Base-by-base conservation (phyloP, 352 stramenopile genomes). In the Pythium plurisporium region DNA sequence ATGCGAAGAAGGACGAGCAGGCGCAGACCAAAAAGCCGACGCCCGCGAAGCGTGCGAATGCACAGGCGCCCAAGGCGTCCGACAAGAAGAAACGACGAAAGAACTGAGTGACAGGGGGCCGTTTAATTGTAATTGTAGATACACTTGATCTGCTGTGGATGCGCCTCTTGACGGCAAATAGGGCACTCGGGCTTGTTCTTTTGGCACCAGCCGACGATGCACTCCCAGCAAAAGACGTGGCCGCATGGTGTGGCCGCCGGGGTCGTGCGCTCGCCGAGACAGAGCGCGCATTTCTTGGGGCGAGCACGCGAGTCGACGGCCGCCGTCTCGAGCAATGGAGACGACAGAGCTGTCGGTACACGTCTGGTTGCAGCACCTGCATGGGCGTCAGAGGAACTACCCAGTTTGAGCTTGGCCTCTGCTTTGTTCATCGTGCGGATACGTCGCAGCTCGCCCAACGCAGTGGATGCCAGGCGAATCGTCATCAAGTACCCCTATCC, bases 151-250 rank as follows among this genome's bases (percentile, higher is more conserved):
- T 94, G 83, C 62, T 97, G 89, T 54, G 89, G 87, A 25, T 91
- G 73, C 15, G 79, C 76, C 44, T 90, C 80, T 59, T 96, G 87
- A 15, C 89, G 79, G 50, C 89, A 97, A 8, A 97, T 74, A 38
- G 89, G 89, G 56, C 89, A 97, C 62, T 97, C 87, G 33, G 86
- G 75, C 52, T 95, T 94, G 72, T 94, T 92, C 59, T 93, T 96
- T 52, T 96, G 85, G 59, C 89, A 96, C 89, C 89, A 97, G 12
- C 86, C 84, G n/a, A 97, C 82, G 57, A 97, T 95, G 52, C 89
- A 97, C 23, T 95, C 85, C 89, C 89, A 97, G 65, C 89, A 97
- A 72, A 97, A 97, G 26, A 97, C 73, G 59, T 97, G 89, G 25
- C 89, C 89, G 42, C 89, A 97, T 0, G 87, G 89, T 17, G 89